Conservation (phyloP, 305 asterid genomes). For the Fraxinus greggii region DNA sequence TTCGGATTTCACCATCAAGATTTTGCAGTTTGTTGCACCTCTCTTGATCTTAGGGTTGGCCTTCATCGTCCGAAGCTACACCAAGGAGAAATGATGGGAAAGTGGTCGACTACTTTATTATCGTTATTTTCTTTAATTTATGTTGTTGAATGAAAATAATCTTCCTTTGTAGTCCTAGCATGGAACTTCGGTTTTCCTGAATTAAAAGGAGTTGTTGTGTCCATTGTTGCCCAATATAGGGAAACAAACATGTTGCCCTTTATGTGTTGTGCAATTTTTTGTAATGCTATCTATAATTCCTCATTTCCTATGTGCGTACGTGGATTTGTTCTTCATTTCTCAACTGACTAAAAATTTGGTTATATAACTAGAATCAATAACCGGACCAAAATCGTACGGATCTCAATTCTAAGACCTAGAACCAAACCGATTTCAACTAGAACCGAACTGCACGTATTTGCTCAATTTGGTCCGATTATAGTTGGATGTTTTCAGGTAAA, state of each 20-base stretch:
- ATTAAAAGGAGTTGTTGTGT: not conserved
- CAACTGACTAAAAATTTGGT: not conserved
- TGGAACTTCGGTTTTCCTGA: not conserved
- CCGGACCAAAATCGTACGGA: no score
- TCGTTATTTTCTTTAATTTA: conserved; percentile 1
- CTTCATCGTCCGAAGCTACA: conserved; percentile 50
- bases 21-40: conserved; percentile 60
- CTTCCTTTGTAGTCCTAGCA: not conserved
- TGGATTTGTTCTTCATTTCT: not conserved
- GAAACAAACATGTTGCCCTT: not conserved
- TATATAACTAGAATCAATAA: no score
- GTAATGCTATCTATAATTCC: not conserved
- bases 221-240: not conserved
- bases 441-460: no score
- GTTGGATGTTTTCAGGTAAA: not conserved
- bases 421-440: no score
- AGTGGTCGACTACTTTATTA: not conserved
- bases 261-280: not conserved
- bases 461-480: not conserved
- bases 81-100: conserved; percentile 45
- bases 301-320: not conserved
- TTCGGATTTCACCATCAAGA: conserved; percentile 43
- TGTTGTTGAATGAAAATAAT: conserved; percentile 7
- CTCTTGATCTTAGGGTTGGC: conserved; percentile 58
- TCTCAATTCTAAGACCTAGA: no score